phyloP scores from a whole-genome alignment of 2,329 filamentous ascomycete species.

The Periconia digitata region DNA sequence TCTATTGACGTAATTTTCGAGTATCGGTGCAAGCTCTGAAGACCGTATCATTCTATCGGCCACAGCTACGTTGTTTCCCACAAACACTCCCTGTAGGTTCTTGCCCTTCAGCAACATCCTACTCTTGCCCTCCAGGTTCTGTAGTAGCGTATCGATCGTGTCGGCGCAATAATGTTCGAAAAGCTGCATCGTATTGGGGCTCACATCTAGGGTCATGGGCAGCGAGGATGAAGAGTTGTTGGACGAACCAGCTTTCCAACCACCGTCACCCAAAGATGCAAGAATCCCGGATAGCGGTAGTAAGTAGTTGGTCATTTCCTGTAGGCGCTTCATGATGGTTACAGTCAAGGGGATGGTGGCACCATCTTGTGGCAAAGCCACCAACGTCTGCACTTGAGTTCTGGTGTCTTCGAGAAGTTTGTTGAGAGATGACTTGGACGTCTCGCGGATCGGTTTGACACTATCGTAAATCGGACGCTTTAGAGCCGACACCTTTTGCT shows the following conservation, averaged over 20 bases:
- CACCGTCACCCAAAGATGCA: conserved; percentile 88
- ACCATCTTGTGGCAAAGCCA: conserved; percentile 74
- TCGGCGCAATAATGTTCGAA: conserved; percentile 90
- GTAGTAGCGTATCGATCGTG: conserved; percentile 79
- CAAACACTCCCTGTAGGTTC: conserved; percentile 79
- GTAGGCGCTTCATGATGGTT: conserved; percentile 83
- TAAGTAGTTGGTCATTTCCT: conserved; percentile 84
- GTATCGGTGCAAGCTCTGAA: conserved; percentile 74
- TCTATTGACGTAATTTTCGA: conserved; percentile 60
- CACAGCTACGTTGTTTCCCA: conserved; percentile 84
- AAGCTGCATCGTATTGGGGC: conserved; percentile 83
- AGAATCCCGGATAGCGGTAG: conserved; percentile 86
- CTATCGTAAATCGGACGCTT: conserved; percentile 82
- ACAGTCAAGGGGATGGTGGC: conserved; percentile 75
- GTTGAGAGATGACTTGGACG: conserved; percentile 80
- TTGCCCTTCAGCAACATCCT: conserved; percentile 71
- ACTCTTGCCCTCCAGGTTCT: conserved; percentile 73
- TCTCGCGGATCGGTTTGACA: conserved; percentile 86
- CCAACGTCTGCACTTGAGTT: conserved; percentile 65
- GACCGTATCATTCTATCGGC: conserved; percentile 81
- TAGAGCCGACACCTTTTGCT: conserved; percentile 80
- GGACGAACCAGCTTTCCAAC: conserved; percentile 65
- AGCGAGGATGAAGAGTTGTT: conserved; percentile 64
- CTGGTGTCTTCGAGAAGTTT: conserved; percentile 84
- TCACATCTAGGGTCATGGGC: conserved; percentile 74